Evolutionary conservation across 2,329 filamentous ascomycete genomes (phyloP).

Genomic region (Colletotrichum kahawae): DNA sequence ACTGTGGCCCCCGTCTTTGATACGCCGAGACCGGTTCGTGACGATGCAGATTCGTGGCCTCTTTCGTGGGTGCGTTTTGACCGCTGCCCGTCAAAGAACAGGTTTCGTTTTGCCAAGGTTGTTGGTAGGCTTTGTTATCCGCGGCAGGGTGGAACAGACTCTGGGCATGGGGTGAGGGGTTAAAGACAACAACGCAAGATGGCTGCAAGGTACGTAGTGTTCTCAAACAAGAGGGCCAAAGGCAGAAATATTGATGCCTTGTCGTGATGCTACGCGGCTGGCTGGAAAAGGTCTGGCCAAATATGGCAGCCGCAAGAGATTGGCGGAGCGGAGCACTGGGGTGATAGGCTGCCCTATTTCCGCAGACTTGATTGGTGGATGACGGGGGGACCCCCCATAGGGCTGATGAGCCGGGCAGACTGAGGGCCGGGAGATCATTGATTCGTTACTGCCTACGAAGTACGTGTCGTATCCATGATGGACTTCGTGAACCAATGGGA

Average conservation of each 20-base stretch:
- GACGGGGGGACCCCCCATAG: neutral
- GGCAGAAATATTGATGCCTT: conserved; percentile 21
- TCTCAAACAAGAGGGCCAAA: neutral
- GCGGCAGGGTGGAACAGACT: neutral
- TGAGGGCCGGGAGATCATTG: neutral
- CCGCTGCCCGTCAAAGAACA: neutral
- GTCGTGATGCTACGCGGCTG: neutral
- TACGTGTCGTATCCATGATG: conserved; percentile 1
- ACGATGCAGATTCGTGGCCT: conserved; percentile 18
- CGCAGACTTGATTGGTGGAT: conserved; percentile 8
- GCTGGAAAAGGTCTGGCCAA: neutral
- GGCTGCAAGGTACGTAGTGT: neutral
- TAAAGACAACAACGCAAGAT: neutral
- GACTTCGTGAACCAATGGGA: conserved; percentile 8
- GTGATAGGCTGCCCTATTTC: conserved; percentile 23
- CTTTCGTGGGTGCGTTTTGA: neutral
- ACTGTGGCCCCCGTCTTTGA: neutral
- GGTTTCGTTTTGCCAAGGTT: neutral
- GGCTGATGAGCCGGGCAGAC: conserved; percentile 19
- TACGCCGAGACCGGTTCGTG: neutral
- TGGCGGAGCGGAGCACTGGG: conserved; percentile 7
- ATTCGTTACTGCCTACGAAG: conserved; percentile 7
- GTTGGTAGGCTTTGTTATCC: neutral
- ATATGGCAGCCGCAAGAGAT: neutral
- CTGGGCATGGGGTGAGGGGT: neutral